Evolutionary conservation across 441 rosid species (phyloP).

Genomic region (Euphorbia celastroides): DNA sequence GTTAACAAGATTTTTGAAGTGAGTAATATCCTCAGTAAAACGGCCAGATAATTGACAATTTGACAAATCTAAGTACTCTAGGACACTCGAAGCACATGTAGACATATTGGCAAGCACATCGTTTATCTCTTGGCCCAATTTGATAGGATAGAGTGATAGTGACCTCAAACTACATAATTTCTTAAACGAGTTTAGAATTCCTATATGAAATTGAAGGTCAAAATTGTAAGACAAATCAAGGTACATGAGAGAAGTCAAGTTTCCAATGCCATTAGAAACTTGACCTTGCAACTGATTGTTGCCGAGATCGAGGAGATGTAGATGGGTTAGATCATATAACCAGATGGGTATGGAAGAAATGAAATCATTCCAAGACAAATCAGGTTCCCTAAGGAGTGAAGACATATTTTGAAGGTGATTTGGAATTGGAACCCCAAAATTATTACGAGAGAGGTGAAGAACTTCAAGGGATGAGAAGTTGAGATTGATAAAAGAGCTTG

Average conservation of each 20-base stretch:
- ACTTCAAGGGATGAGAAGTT: not conserved
- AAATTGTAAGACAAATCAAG: constrained; percentile 6
- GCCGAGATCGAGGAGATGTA: not conserved
- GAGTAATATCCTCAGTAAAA: not conserved
- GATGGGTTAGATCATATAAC: not conserved
- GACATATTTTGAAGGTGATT: constrained; percentile 8
- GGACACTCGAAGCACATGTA: not conserved
- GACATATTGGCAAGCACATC: not conserved
- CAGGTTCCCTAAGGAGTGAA: not conserved
- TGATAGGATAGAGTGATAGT: not conserved
- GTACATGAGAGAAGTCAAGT: constrained; percentile 2
- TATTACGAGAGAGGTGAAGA: constrained; percentile 16
- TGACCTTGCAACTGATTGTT: constrained; percentile 14
- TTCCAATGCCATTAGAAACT: constrained; percentile 7
- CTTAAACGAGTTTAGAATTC: constrained; percentile 1
- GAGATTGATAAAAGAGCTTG: not conserved
- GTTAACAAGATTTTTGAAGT: not conserved
- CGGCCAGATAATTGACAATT: not conserved
- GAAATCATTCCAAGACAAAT: not conserved
- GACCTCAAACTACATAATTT: constrained; percentile 7
- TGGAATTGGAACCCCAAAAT: constrained; percentile 9
- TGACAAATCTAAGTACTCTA: not conserved
- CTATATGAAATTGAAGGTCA: not conserved
- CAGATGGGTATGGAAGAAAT: constrained; percentile 7
- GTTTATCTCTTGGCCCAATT: not conserved